Conservation (phyloP, 2,329 filamentous ascomycete species). For the Canariomyces notabilis region DNA sequence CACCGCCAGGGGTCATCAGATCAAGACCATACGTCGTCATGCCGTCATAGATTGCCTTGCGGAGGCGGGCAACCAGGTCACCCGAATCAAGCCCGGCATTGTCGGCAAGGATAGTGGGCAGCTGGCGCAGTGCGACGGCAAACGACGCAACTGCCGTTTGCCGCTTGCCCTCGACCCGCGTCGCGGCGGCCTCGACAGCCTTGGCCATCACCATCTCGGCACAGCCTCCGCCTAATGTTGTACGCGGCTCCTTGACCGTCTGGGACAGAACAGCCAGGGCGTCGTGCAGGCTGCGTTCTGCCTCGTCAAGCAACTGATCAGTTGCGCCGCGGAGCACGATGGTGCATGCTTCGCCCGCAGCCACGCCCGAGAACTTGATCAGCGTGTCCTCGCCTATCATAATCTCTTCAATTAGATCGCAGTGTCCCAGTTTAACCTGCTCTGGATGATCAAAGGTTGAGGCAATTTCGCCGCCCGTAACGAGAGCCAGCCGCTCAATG, state of each 20-base stretch:
- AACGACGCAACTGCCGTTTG: conserved; percentile 90
- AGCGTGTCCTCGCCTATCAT: conserved; percentile 97
- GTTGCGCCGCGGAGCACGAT: conserved; percentile 95
- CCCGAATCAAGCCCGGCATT: conserved; percentile 95
- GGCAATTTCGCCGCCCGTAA: conserved; percentile 94
- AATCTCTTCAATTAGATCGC: conserved; percentile 93
- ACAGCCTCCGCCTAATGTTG: conserved; percentile 90
- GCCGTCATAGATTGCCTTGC: conserved; percentile 92
- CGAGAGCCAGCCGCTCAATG: conserved; percentile 88
- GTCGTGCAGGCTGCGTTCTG: conserved; percentile 92
- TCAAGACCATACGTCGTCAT: conserved; percentile 90
- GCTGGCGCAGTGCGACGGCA: conserved; percentile 79
- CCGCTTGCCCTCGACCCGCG: conserved; percentile 94
- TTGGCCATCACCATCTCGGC: conserved; percentile 99
- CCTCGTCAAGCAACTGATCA: conserved; percentile 93
- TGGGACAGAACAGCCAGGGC: conserved; percentile 94
- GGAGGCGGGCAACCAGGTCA: conserved; percentile 83
- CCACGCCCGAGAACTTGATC: conserved; percentile 95
- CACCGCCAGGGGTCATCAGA: conserved; percentile 80
- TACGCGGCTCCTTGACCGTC: conserved; percentile 89
- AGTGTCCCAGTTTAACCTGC: conserved; percentile 91
- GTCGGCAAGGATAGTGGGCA: conserved; percentile 94
- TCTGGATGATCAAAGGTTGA: conserved; percentile 98
- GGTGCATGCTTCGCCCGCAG: conserved; percentile 89
- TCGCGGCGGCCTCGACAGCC: conserved; percentile 88